Evolutionary conservation across 1,284 basidiomycete species (phyloP), one percentile per base, ranked within the genome.

Genomic region (Fomitopsis schrenkii): DNA sequence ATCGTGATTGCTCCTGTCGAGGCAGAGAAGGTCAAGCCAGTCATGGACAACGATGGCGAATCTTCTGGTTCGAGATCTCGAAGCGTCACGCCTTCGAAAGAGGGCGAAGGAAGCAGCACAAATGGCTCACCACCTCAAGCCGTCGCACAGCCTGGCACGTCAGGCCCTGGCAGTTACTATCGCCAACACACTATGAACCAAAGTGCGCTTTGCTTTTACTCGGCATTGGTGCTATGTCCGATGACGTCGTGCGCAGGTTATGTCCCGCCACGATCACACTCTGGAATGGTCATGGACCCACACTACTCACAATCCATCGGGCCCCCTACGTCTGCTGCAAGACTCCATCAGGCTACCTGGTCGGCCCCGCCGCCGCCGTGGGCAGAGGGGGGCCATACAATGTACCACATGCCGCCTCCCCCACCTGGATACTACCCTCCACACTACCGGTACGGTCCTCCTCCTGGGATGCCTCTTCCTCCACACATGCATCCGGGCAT

Each of bases 1-100:
- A 76, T 87, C n/a, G 75, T 87, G 58, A 80, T 87, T 61, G 85
- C 87, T 62, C 78, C 83, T 7, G 62, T 74, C 5, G 80, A 81
- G 28, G 67, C 59, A 26, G 61, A 65, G 54, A 70, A 69, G 56
- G 57, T 46, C 38, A 59, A 64, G 26, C 71, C 70, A 60, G 67
- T 66, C n/a, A 75, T 74, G 14, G 75, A 72, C 15, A 76, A 70
- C 12, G 72, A 76, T 35, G 76, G 72, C 56, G 75, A 68, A 41
- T 76, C 78, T 6, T 77, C 79, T 12, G 76, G 71, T 22, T 82
- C 81, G n/a, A 75, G 79, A 64, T 76, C 79, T 67, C 79, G 81
- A 62, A 81, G 80, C 62, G 73, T 72, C 44, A 79, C 82, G 17
- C 82, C 85, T 7, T 73, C 78, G 15, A 75, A 38, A 30, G 77